Conservation (phyloP, 805 yeast genomes). For the Metschnikowia picachoensis region DNA sequence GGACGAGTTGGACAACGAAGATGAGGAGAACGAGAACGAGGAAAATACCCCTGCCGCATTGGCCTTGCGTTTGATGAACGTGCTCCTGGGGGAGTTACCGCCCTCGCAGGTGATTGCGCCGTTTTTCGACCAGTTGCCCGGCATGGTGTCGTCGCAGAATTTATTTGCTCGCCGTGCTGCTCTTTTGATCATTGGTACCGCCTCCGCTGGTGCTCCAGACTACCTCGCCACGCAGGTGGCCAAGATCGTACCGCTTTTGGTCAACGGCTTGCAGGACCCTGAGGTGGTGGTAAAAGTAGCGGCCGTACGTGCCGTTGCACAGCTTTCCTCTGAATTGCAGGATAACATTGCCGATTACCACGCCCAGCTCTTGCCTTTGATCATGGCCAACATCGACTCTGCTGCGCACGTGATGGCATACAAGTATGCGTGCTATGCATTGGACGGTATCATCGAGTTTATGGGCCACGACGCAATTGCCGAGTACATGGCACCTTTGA, state of each 20-base stretch:
- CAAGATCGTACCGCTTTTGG: slow-evolving; percentile 66
- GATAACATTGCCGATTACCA: slow-evolving; percentile 83
- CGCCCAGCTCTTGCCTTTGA: slow-evolving; percentile 75
- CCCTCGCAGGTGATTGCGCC: slow-evolving; percentile 89
- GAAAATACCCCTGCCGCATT: slow-evolving; percentile 76
- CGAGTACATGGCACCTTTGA: slow-evolving; percentile 78
- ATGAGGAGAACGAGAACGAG: slow-evolving; percentile 90
- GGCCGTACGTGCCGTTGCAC: slow-evolving; percentile 76
- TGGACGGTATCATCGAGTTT: slow-evolving; percentile 89
- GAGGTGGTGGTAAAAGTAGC: slow-evolving; percentile 77
- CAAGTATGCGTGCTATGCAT: slow-evolving; percentile 85
- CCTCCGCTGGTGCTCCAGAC: slow-evolving; percentile 94
- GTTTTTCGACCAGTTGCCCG: slow-evolving; percentile 59
- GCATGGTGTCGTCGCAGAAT: slow-evolving; percentile 49
- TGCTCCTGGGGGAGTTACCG: slow-evolving; percentile 79
- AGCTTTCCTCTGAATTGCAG: slow-evolving; percentile 78
- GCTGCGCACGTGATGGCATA: slow-evolving; percentile 81
- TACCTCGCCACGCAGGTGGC: slow-evolving; percentile 72
- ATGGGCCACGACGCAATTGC: slow-evolving; percentile 84
- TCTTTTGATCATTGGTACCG: slow-evolving; percentile 72
- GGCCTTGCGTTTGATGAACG: slow-evolving; percentile 76
- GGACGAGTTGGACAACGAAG: slow-evolving; percentile 71
- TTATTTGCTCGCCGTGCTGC: slow-evolving; percentile 84
- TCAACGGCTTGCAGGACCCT: slow-evolving; percentile 72
- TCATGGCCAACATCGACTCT: slow-evolving; percentile 80